Conservation (phyloP, 305 asterid genomes). For the Solanum aculeatissimum region DNA sequence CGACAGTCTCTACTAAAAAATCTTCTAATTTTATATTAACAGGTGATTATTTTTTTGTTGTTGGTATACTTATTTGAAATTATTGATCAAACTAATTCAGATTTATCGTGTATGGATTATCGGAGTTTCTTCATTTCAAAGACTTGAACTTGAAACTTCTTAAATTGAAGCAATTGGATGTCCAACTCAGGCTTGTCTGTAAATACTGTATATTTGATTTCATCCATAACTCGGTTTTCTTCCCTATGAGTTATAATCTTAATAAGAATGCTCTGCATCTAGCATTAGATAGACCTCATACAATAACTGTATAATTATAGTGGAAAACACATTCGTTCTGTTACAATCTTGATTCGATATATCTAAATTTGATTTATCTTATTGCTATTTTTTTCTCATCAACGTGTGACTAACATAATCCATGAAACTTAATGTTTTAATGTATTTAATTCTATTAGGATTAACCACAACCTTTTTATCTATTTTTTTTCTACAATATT, state of each 20-base stretch:
- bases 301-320: too few species aligned
- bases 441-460: background rate
- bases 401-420: background rate
- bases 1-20: background rate
- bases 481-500: background rate
- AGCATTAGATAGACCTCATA: too few species aligned
- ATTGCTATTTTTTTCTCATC: background rate
- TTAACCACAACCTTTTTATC: background rate
- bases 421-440: background rate
- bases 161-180: too few species aligned
- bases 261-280: too few species aligned
- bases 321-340: background rate
- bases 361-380: background rate
- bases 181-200: too few species aligned
- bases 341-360: background rate
- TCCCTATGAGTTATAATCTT: too few species aligned
- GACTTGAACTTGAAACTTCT: background rate
- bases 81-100: rapidly evolving
- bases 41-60: background rate
- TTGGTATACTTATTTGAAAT: background rate
- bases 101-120: background rate
- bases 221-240: too few species aligned
- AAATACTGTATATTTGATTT: too few species aligned
- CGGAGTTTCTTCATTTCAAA: background rate
- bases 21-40: background rate